Conservation (phyloP, 805 yeast species). For the Ogataea zsoltii region DNA sequence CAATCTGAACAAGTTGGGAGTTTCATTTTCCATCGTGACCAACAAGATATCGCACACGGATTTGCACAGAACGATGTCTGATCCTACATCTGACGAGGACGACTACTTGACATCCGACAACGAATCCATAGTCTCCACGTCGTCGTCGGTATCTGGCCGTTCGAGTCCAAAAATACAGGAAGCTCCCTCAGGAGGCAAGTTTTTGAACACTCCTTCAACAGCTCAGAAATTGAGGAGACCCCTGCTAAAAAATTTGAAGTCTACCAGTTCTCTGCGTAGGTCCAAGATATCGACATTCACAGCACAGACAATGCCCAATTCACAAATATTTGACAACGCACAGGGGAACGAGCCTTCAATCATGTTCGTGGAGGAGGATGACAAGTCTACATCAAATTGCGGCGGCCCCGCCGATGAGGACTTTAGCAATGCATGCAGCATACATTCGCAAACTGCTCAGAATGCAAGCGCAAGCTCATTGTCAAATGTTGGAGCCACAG, state of each 20-base stretch:
- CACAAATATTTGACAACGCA: slow-evolving; percentile 66
- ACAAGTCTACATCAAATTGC: slow-evolving; percentile 15
- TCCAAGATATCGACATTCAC: slow-evolving; percentile 39
- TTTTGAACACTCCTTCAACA: slow-evolving; percentile 9
- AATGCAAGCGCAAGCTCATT: neutral
- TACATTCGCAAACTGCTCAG: neutral
- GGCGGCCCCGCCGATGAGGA: neutral
- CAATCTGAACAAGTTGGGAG: slow-evolving; percentile 72
- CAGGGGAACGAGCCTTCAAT: slow-evolving; percentile 68
- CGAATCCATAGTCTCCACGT: slow-evolving; percentile 25
- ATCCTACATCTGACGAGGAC: slow-evolving; percentile 29
- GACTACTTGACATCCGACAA: slow-evolving; percentile 24
- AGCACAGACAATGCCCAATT: slow-evolving; percentile 69
- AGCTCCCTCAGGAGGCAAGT: neutral
- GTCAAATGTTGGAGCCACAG: slow-evolving; percentile 4
- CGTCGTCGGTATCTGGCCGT: slow-evolving; percentile 17
- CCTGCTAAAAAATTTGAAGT: slow-evolving; percentile 19
- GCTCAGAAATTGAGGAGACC: slow-evolving; percentile 26
- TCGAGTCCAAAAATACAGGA: slow-evolving; percentile 4
- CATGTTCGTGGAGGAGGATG: slow-evolving; percentile 53
- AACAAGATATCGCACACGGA: slow-evolving; percentile 44
- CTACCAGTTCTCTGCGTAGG: slow-evolving; percentile 22
- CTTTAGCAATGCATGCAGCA: neutral
- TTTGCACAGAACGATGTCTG: slow-evolving; percentile 25
- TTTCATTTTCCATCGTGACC: slow-evolving; percentile 76